Evolutionary conservation across 495 filamentous ascomycete genomes (phyloP), one percentile per base, ranked within the genome.

Genomic region (Barbatosphaeria neglecta): DNA sequence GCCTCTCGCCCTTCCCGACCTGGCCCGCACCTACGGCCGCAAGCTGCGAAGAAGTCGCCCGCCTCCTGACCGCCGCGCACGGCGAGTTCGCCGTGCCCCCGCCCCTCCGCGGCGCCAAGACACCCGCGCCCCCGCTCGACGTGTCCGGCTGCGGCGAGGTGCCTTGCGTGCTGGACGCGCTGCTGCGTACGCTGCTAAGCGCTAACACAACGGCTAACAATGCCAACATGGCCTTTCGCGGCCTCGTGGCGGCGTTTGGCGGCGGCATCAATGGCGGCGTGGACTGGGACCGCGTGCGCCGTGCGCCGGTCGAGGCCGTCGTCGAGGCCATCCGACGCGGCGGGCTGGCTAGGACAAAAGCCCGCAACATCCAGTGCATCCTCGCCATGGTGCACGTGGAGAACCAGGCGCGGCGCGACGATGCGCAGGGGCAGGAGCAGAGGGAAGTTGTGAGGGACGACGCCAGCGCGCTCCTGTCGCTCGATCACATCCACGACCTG

Each of bases 131-230:
- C 1, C 87, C 86, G n/a, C 64, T 86, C 2, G 82, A 82, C 3
- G 75, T 88, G 13, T 78, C 89, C 16, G 90, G 90, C 2, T 98
- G 92, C 53, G 92, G 92, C 13, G 90, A 98, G 61, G 92, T 96
- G 0, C 90, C 90, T 0, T 90, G 82, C 17, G 80, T 96, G 1
- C 72, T 98, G 0, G 92, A 97, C 57, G 92, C 90, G 0, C 67
- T 98, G 0, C 75, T 95, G 19, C 76, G 89, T 20, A 95, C 89
- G 0, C 58, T 83, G 4, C 73, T 95, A 20, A 93, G 86, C 58
- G 84, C 83, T 0, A 79, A 82, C 6, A 92, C 86, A 0, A 79
- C 76, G 0, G 73, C 77, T 45, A 74, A 57, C 5, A 84, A 87
- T 47, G 77, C 84, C 4, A 74, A 80, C 47, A 66, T 60, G 33